phyloP scores from a whole-genome alignment of 2,329 filamentous ascomycete genomes.

The Colletotrichum orbiculare region DNA sequence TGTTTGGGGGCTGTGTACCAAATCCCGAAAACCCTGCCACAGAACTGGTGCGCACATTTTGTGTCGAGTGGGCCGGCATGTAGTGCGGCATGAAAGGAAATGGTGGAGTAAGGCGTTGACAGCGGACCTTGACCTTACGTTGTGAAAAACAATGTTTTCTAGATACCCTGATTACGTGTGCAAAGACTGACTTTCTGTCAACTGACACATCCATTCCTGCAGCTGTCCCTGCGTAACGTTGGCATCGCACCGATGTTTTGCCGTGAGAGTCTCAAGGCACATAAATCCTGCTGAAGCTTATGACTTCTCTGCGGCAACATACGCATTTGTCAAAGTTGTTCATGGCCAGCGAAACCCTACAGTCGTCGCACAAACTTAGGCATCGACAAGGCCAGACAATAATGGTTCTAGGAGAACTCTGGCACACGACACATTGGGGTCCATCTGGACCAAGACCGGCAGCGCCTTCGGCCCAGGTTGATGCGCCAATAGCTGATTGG shows the following conservation, averaged over 20 bases:
- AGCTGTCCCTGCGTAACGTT: too few relatives aligned
- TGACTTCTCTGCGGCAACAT: constrained; percentile 88
- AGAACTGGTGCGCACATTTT: constrained; percentile 75
- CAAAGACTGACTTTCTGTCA: not conserved
- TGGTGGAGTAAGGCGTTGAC: not conserved
- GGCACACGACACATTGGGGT: constrained; percentile 93
- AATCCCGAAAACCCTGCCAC: constrained; percentile 45
- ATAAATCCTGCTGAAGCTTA: constrained; percentile 90
- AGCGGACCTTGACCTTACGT: not conserved
- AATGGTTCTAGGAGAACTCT: constrained; percentile 84
- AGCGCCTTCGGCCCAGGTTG: constrained; percentile 76
- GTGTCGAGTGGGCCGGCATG: constrained; percentile 95
- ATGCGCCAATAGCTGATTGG: constrained; percentile 30
- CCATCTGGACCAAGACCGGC: constrained; percentile 76
- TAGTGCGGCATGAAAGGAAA: constrained; percentile 51
- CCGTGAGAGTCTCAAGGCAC: constrained; percentile 66
- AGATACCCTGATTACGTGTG: not conserved
- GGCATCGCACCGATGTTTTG: not conserved
- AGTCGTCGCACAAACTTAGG: constrained; percentile 93
- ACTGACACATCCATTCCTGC: too few relatives aligned
- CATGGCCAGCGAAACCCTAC: constrained; percentile 90
- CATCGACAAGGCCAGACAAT: constrained; percentile 98
- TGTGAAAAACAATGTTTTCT: constrained; percentile 2
- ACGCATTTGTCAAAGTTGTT: constrained; percentile 98
- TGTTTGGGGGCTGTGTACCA: constrained; percentile 78